Conservation (phyloP, 257 asterid genomes). For the Coffea canephora region DNA sequence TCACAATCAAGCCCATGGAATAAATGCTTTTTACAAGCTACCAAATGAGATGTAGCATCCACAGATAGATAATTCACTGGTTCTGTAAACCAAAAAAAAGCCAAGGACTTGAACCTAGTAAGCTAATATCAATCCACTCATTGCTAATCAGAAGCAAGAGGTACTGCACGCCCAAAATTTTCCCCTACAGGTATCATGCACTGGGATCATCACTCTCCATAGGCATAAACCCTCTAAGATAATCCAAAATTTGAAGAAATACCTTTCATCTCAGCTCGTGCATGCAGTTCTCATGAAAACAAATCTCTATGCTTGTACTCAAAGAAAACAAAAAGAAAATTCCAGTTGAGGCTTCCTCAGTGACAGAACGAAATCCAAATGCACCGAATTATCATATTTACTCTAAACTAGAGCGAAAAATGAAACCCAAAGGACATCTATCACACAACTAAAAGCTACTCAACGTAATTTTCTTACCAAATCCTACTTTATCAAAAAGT, state of each 20-base stretch:
- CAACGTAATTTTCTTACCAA: background rate
- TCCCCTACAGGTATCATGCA: background rate
- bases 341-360: constrained; percentile 1
- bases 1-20: background rate
- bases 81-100: background rate
- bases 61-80: background rate
- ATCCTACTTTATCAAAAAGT: background rate
- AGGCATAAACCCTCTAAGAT: background rate
- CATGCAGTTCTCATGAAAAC: background rate
- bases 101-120: background rate
- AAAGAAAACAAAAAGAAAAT: background rate
- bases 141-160: background rate
- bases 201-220: background rate
- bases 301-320: background rate
- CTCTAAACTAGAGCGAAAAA: background rate
- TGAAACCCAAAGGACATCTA: background rate
- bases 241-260: background rate
- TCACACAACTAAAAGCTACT: background rate
- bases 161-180: background rate
- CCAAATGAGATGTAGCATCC: background rate
- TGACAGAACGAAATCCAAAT: background rate
- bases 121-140: background rate
- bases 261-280: background rate
- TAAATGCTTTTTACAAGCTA: no score
- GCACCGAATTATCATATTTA: background rate